Evolutionary conservation across 2,329 filamentous ascomycete species (phyloP), one percentile per base, ranked within the genome.

Genomic region (Ceratocystis harringtonii): DNA sequence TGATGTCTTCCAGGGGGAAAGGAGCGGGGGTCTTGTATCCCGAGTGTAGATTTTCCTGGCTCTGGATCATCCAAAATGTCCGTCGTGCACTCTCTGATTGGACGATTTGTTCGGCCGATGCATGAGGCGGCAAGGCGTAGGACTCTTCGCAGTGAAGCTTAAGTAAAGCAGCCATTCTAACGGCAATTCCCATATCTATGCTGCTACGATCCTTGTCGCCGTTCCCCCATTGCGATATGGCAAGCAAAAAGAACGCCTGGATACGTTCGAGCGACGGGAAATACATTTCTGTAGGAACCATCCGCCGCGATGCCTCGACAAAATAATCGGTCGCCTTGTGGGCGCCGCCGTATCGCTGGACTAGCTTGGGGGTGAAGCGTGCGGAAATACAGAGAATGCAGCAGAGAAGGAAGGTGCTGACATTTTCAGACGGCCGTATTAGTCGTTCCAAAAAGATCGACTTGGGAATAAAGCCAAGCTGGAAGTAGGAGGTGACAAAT

Each of bases 51-150:
- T 75, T 75, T 66, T 75, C 74, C 50, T 73, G 72, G 62, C 70
- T 74, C 64, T 74, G 70, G 5, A 76, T 70, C 71, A 76, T 72
- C 75, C 75, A 76, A 68, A 75, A 75, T 0, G 72, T 74, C 8
- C 74, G 69, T 5, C 74, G 68, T 0, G 74, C 74, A 30, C 71
- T 71, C 63, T 76, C 74, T 19, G 71, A 69, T 3, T 70, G 67
- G 5, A 76, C 71, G 17, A 74, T 66, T n/a, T 72, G 68, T 5
- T 75, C 72, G 5, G 70, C 67, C 0, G 70, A 67, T 3, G 71
- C 71, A 25, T 68, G 66, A 0, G 67, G 61, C 1, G 70, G 68
- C 0, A 76, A 68, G 1, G 65, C 52, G 63, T 76, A 76, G 1
- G 73, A 72, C 48, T 76, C 74, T 67, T 76, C 75, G 44, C 73